Percentiles rank a stretch among this genome's conserved stretches.
Evolutionary conservation across 805 yeast genomes (phyloP).

Genomic region (Hemisphaericaspora nanyangensis): DNA sequence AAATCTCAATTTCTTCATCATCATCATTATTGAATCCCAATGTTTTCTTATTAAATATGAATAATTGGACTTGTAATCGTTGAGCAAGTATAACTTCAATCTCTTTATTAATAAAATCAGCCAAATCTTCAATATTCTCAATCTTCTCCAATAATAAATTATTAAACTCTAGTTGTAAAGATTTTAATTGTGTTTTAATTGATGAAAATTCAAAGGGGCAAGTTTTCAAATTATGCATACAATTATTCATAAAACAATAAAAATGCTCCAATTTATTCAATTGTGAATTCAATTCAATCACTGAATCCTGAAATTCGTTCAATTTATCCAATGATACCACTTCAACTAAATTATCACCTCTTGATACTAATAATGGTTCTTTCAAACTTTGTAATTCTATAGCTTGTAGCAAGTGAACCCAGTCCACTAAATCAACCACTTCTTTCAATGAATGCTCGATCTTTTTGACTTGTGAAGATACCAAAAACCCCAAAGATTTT

Average conservation of each 20-base stretch:
- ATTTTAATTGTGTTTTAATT: slow-evolving; percentile 10
- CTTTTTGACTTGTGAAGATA: slow-evolving; percentile 29
- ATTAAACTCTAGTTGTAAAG: slow-evolving; percentile 13
- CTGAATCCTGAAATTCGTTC: slow-evolving; percentile 18
- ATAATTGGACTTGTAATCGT: slow-evolving; percentile 17
- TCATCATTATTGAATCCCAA: not conserved
- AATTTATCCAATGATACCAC: slow-evolving; percentile 19
- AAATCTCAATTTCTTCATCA: not conserved
- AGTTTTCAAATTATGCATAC: slow-evolving; percentile 13
- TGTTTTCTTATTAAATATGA: slow-evolving; percentile 1
- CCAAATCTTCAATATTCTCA: slow-evolving; percentile 16
- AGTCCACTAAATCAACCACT: slow-evolving; percentile 36
- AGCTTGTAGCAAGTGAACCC: slow-evolving; percentile 53
- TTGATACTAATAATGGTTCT: slow-evolving; percentile 22
- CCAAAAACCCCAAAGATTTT: slow-evolving; percentile 38
- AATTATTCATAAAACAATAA: slow-evolving; percentile 12
- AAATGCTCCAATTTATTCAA: slow-evolving; percentile 15
- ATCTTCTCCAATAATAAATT: slow-evolving; percentile 15
- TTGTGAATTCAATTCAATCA: slow-evolving; percentile 18
- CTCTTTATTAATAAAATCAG: slow-evolving; percentile 21
- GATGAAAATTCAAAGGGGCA: slow-evolving; percentile 12
- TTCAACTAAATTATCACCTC: slow-evolving; percentile 25
- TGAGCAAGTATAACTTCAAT: slow-evolving; percentile 15
- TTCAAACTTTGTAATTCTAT: slow-evolving; percentile 40
- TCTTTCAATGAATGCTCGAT: slow-evolving; percentile 30